These are phyloP conservation scores for Tricholoma matsutake DNA, from an alignment of 768 basidiomycete genomes.

Conservation along the genomic window DNA sequence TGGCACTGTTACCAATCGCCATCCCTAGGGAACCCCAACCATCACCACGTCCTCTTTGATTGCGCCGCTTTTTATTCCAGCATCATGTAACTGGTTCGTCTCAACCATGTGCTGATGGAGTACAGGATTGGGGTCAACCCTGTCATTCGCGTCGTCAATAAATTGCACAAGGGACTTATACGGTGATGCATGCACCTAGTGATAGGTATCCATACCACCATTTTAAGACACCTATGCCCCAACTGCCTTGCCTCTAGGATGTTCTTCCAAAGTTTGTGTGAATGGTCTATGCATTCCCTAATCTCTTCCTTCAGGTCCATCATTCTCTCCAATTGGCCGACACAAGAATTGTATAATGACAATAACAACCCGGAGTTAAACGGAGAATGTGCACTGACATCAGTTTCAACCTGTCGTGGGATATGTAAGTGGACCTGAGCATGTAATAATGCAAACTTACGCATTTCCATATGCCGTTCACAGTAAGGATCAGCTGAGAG, in stretches of 20 bases:
- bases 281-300: too few relatives aligned
- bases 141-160: neutral
- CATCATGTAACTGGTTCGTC: neutral
- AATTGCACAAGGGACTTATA: neutral
- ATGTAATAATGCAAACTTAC: too few relatives aligned
- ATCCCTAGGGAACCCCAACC: neutral
- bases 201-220: neutral
- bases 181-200: neutral
- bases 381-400: too few relatives aligned
- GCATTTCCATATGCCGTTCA: too few relatives aligned
- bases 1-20: neutral
- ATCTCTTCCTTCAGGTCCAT: too few relatives aligned
- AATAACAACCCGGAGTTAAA: too few relatives aligned
- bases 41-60: neutral
- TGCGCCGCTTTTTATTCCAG: neutral
- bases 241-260: neutral
- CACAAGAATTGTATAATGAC: too few relatives aligned
- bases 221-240: neutral
- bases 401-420: too few relatives aligned
- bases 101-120: neutral
- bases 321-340: too few relatives aligned
- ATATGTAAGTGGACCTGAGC: too few relatives aligned
- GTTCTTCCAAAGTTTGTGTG: neutral
- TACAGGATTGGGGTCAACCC: neutral
- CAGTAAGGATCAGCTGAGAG: too few relatives aligned